A percentile compares a stretch with the other conserved stretches of the same genome.
These are phyloP conservation scores for Telopea speciosissima DNA, from an alignment of 177 flowering plant species.

Conservation along the genomic window DNA sequence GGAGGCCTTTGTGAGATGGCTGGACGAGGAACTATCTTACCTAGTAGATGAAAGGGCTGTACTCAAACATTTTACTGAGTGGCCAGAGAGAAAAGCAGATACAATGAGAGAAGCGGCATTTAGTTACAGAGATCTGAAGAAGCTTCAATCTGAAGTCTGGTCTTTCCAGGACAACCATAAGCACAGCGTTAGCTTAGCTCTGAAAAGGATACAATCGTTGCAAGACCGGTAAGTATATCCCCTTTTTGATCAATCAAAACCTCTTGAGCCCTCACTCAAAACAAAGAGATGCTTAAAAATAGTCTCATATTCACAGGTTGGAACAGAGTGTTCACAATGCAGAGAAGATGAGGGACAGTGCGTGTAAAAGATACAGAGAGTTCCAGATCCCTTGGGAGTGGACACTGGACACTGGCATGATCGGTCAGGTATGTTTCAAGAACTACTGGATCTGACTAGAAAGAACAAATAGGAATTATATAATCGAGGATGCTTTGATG, in stretches of 20 bases:
- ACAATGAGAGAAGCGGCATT: conserved; percentile 81
- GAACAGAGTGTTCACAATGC: conserved; percentile 47
- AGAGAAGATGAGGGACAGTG: conserved; percentile 50
- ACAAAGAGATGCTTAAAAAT: background rate
- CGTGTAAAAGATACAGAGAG: conserved; percentile 43
- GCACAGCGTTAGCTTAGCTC: conserved; percentile 35
- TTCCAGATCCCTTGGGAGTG: conserved; percentile 26
- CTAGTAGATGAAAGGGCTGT: conserved; percentile 91
- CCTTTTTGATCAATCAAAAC: background rate
- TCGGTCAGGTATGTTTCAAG: conserved; percentile 43
- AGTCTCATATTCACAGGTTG: conserved; percentile 37
- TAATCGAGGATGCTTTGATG: no score
- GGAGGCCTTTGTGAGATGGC: conserved; percentile 75
- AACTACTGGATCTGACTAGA: no score
- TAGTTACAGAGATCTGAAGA: conserved; percentile 61
- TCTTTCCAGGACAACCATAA: conserved; percentile 48
- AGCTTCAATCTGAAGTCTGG: conserved; percentile 46
- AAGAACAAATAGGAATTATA: no score
- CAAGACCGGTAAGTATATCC: conserved; percentile 69
- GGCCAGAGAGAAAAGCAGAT: conserved; percentile 94
- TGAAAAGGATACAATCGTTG: conserved; percentile 54
- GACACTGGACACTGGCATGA: conserved; percentile 27
- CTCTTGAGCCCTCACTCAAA: background rate
- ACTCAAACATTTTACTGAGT: conserved; percentile 69
- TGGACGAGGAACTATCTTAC: conserved; percentile 62